Conservation (phyloP, 352 stramenopile genomes). For the Globisporangium alternatum region DNA sequence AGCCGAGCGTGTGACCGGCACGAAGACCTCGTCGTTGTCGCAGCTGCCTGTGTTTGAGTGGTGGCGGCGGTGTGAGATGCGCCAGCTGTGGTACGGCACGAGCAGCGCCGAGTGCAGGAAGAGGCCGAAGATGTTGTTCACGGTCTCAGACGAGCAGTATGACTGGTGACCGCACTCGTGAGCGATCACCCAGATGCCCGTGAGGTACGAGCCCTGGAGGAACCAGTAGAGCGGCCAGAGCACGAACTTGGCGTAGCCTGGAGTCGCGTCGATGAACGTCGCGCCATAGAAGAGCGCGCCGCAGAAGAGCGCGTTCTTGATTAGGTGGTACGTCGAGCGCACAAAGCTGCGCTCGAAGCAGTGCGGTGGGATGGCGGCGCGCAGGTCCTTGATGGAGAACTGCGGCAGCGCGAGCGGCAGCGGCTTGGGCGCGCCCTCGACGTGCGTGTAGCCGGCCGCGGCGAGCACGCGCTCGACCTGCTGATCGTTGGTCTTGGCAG, state of each 20-base stretch:
- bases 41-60: slow-evolving; percentile 94
- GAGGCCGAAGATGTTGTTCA: slow-evolving; percentile 97
- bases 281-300: slow-evolving; percentile 88
- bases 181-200: slow-evolving; percentile 96
- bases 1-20: slow-evolving; percentile 84
- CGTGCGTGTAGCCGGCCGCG: slow-evolving; percentile 64
- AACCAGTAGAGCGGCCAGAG: slow-evolving; percentile 97
- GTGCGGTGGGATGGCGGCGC: slow-evolving; percentile 91
- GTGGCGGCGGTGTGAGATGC: slow-evolving; percentile 94
- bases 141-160: slow-evolving; percentile 91
- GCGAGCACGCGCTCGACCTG: slow-evolving; percentile 43
- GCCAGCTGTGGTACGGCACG: slow-evolving; percentile 98
- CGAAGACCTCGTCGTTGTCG: slow-evolving; percentile 98
- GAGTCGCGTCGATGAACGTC: slow-evolving; percentile 54
- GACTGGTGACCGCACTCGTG: slow-evolving; percentile 98
- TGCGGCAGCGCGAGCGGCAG: slow-evolving; percentile 80
- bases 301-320: slow-evolving; percentile 90
- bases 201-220: slow-evolving; percentile 96
- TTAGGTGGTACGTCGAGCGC: slow-evolving; percentile 90
- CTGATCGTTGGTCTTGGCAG: slow-evolving; percentile 21
- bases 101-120: slow-evolving; percentile 96
- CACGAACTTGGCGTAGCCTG: slow-evolving; percentile 21
- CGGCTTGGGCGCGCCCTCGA: slow-evolving; percentile 69
- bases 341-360: slow-evolving; percentile 96
- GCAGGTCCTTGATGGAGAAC: slow-evolving; percentile 89